Conservation (phyloP, 2,329 filamentous ascomycete genomes). For the Colletotrichum caudatum region DNA sequence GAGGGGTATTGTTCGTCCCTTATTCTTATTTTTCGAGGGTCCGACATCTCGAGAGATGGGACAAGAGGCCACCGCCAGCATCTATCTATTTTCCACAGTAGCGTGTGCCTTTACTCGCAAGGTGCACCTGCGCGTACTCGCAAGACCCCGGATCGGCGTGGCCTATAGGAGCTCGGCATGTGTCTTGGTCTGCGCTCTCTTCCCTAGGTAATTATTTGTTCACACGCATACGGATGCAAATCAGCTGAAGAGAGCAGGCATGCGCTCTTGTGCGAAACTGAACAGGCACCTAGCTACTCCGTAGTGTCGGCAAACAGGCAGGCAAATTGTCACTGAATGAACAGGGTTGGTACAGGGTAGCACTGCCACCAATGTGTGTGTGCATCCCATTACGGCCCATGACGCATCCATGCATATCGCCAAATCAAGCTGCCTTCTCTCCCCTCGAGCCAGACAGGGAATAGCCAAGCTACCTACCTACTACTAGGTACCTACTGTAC, state of each 20-base stretch:
- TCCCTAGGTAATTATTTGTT: too few relatives aligned
- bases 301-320: too few relatives aligned
- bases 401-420: constrained; percentile 32
- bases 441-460: constrained; percentile 29
- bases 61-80: constrained; percentile 21
- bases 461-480: neutral
- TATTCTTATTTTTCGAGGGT: constrained; percentile 38
- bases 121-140: neutral
- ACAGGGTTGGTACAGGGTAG: too few relatives aligned
- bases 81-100: neutral
- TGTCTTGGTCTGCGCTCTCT: neutral
- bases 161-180: constrained; percentile 17
- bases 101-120: too few relatives aligned
- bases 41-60: constrained; percentile 3
- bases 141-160: constrained; percentile 10
- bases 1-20: constrained; percentile 31
- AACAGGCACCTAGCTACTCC: too few relatives aligned
- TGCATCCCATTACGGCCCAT: neutral
- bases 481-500: too few relatives aligned
- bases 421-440: constrained; percentile 21
- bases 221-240: neutral
- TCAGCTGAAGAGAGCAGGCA: neutral
- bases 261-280: neutral
- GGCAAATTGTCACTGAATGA: too few relatives aligned
- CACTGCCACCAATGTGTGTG: neutral